Base-by-base conservation (phyloP, 179 eudicot species). In the Sideroxylon spinosum region DNA sequence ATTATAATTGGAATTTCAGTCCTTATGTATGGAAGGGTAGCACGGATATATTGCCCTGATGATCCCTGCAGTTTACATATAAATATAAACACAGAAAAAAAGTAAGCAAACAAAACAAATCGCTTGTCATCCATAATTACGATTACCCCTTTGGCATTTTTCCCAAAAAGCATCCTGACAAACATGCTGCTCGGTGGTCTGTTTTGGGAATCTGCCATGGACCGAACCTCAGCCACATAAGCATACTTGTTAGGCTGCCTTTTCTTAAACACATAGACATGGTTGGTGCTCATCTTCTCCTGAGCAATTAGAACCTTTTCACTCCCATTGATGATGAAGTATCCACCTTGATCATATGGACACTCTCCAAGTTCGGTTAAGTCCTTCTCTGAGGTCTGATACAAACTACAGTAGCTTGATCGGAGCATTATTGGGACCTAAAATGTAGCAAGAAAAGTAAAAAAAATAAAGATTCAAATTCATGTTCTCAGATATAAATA, bases 381-480 rank as follows among this genome's bases (percentile, higher is more conserved):
- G 82, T 92, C 97, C 86, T 93, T 93, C 82, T 93, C 98, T 63
- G 97, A 92, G 71, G 89, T 92, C 80, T 92, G 93, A 79, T 85
- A 92, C 73, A 93, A 69, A 12, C 93, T 90, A 78, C 98, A 93
- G 70, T 93, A 93, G 77, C 95, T 92, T 14, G 97, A 92, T 37
- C 98, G 90, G 63, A 93, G 92, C 98, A 93, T 93, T 81, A 92
- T 92, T 9, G 98, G 98, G 28, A 93, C 98, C 98, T 93, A n/a
- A n/a, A n/a, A n/a, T n/a, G n/a, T n/a, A n/a, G n/a, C n/a, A n/a
- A n/a, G n/a, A n/a, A n/a, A n/a, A n/a, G n/a, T n/a, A n/a, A n/a
- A n/a, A n/a, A n/a, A n/a, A n/a, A n/a, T n/a, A n/a, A n/a, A n/a
- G n/a, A n/a, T n/a, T n/a, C n/a, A n/a, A n/a, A n/a, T n/a, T n/a